phyloP scores from a whole-genome alignment of 148 eudicot species.

The Nepenthes gracilis region DNA sequence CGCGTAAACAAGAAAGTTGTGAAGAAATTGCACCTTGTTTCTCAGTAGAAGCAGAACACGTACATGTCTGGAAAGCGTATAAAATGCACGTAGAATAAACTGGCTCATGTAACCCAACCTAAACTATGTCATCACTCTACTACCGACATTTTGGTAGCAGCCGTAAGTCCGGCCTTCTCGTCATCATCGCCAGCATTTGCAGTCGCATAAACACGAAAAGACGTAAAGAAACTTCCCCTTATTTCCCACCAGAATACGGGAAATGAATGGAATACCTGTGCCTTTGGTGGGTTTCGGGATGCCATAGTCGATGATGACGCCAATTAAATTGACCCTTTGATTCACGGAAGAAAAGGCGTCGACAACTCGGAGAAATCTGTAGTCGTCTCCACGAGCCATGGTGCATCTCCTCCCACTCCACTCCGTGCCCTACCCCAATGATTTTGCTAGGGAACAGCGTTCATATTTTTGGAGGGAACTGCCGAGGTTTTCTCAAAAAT shows the following conservation, averaged over 20 bases:
- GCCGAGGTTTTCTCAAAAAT: too few relatives aligned
- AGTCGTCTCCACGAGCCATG: conserved; percentile 28
- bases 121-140: conserved; percentile 19
- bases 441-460: too few relatives aligned
- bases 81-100: too few relatives aligned
- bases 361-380: conserved; percentile 30
- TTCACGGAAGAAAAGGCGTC: conserved; percentile 47
- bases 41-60: too few relatives aligned
- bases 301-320: conserved; percentile 44
- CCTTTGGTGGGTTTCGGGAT: conserved; percentile 54
- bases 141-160: conserved; percentile 17
- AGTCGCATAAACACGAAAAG: background rate
- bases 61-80: background rate
- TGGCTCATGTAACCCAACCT: too few relatives aligned
- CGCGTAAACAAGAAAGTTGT: too few relatives aligned
- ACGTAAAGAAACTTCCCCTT: too few relatives aligned
- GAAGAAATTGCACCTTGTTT: too few relatives aligned
- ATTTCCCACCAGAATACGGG: background rate
- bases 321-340: conserved; percentile 61
- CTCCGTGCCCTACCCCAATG: background rate
- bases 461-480: too few relatives aligned
- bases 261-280: conserved; percentile 38
- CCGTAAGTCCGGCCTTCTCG: conserved; percentile 28
- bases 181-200: conserved; percentile 16
- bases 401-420: background rate